Evolutionary conservation across 306 rosid species (phyloP).

Genomic region (Comarum palustre): DNA sequence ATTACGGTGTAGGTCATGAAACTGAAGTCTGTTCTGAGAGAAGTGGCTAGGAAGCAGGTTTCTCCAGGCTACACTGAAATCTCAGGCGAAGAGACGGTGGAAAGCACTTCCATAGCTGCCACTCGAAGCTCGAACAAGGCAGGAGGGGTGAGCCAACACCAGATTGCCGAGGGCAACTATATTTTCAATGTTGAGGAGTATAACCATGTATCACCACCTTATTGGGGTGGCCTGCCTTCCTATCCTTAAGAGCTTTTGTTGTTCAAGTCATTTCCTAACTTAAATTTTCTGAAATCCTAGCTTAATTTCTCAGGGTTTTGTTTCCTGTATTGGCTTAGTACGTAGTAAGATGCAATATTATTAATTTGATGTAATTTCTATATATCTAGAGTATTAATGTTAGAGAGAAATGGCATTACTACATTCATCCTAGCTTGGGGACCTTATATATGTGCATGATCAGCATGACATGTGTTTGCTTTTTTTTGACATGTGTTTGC

Average conservation of each 20-base stretch:
- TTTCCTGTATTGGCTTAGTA: not conserved
- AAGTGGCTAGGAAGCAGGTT: slow-evolving; percentile 46
- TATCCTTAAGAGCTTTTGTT: slow-evolving; percentile 33
- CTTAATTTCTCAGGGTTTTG: not conserved
- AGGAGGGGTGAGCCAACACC: slow-evolving; percentile 34
- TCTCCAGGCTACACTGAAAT: slow-evolving; percentile 58
- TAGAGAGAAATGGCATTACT: not conserved
- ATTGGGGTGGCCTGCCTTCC: slow-evolving; percentile 63
- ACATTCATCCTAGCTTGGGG: not conserved
- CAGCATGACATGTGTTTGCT: slow-evolving; percentile 1
- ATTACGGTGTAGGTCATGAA: slow-evolving; percentile 46
- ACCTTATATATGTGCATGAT: slow-evolving; percentile 1
- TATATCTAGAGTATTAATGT: not conserved
- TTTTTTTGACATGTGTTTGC: not conserved
- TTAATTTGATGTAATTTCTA: not conserved
- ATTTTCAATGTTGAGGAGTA: slow-evolving; percentile 53
- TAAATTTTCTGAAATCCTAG: not conserved
- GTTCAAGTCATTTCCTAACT: not conserved
- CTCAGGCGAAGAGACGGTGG: slow-evolving; percentile 81
- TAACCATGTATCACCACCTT: slow-evolving; percentile 52
- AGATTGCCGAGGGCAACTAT: slow-evolving; percentile 47
- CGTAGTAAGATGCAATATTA: not conserved
- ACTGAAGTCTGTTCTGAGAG: slow-evolving; percentile 63
- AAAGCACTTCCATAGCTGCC: slow-evolving; percentile 59
- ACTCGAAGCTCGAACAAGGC: slow-evolving; percentile 41